Evolutionary conservation across 2,329 filamentous ascomycete species (phyloP).

Genomic region (Fusarium chuoi): DNA sequence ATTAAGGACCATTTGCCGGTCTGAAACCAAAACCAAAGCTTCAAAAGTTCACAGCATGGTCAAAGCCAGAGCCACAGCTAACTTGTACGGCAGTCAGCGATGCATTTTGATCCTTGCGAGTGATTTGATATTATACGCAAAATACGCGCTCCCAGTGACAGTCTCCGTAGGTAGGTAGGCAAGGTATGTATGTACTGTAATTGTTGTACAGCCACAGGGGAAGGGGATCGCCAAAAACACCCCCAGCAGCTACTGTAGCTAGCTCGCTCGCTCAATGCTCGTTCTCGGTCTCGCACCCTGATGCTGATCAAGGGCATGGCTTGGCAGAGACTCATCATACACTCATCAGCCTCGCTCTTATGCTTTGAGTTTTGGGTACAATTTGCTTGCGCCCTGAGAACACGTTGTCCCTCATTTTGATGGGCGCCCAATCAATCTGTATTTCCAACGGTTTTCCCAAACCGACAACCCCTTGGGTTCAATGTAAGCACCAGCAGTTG

Average conservation of each 20-base stretch:
- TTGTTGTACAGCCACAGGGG: constrained; percentile 7
- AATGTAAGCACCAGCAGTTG: constrained; percentile 28
- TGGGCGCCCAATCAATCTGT: constrained; percentile 11
- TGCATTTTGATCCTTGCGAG: constrained; percentile 2
- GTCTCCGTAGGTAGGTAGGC: background rate
- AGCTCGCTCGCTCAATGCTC: constrained; percentile 4
- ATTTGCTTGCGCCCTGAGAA: constrained; percentile 35
- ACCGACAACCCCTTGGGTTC: background rate
- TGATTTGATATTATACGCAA: constrained; percentile 9
- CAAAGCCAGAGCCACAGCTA: background rate
- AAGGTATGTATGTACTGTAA: background rate
- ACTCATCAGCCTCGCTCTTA: constrained; percentile 27
- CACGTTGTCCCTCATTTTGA: constrained; percentile 11
- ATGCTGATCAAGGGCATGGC: background rate
- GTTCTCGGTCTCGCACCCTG: constrained; percentile 34
- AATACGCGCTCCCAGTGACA: background rate
- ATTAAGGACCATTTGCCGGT: background rate
- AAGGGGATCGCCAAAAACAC: constrained; percentile 12
- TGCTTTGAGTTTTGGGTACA: constrained; percentile 10
- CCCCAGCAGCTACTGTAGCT: background rate
- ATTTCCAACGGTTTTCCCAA: constrained; percentile 11
- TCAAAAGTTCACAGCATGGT: constrained; percentile 11
- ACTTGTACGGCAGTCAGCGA: constrained; percentile 13
- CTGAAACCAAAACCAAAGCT: constrained; percentile 19
- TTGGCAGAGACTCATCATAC: constrained; percentile 3